phyloP scores from a whole-genome alignment of 2,329 filamentous ascomycete genomes.

The Leptographium flavum region DNA sequence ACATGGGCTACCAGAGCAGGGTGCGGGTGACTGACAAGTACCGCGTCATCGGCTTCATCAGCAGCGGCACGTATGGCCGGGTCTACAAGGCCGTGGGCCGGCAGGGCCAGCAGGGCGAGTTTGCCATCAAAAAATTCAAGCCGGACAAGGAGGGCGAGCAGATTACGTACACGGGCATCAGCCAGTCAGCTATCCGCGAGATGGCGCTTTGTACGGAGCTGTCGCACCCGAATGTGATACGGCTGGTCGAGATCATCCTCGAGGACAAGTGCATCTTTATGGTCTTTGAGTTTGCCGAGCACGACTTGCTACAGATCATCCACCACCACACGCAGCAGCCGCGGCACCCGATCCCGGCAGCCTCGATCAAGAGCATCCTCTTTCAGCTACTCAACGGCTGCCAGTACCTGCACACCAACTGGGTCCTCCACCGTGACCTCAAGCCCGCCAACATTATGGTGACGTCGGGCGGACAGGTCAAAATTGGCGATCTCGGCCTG shows the following conservation, averaged over 20 bases:
- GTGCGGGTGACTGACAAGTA: constrained; percentile 86
- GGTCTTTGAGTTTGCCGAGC: constrained; percentile 97
- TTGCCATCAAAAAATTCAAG: constrained; percentile 99
- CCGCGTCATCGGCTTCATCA: constrained; percentile 95
- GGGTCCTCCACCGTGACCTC: constrained; percentile 91
- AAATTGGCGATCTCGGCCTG: constrained; percentile 87
- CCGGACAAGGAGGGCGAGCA: constrained; percentile 95
- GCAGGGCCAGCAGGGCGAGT: constrained; percentile 62
- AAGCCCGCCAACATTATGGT: constrained; percentile 99
- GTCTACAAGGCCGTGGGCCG: constrained; percentile 89
- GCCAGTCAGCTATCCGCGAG: constrained; percentile 90
- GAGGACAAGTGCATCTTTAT: constrained; percentile 99
- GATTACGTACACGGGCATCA: constrained; percentile 91
- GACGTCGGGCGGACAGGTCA: constrained; percentile 75
- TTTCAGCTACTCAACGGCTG: constrained; percentile 92
- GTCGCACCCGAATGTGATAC: constrained; percentile 76
- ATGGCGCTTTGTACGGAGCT: constrained; percentile 96
- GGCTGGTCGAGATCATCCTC: constrained; percentile 85
- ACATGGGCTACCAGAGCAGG: constrained; percentile 53
- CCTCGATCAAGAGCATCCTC: constrained; percentile 85
- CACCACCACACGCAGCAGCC: constrained; percentile 90
- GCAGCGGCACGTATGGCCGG: constrained; percentile 90
- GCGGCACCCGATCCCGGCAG: constrained; percentile 73
- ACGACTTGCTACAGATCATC: constrained; percentile 93
- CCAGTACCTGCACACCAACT: constrained; percentile 88